Conservation (phyloP, 352 stramenopile genomes). For the Phytopythium ostracodes region DNA sequence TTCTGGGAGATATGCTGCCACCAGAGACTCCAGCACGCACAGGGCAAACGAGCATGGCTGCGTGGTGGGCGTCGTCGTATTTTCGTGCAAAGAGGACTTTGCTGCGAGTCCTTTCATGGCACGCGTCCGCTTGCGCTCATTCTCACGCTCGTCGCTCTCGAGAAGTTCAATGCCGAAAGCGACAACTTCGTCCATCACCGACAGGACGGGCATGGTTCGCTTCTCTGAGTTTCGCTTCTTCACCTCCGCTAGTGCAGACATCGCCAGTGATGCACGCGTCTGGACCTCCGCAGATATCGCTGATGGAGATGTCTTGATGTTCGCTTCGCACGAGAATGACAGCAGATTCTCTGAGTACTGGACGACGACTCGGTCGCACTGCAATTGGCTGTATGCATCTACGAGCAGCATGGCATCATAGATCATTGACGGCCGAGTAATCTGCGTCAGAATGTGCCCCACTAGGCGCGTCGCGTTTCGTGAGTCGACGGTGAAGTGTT, state of each 20-base stretch:
- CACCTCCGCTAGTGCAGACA: constrained; percentile 33
- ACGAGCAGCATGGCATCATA: constrained; percentile 58
- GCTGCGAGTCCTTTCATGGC: not conserved
- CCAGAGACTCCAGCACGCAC: constrained; percentile 29
- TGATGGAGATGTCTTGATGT: not conserved
- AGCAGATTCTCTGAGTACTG: constrained; percentile 67
- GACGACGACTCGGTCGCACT: constrained; percentile 42
- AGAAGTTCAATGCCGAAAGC: constrained; percentile 42
- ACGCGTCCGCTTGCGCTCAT: not conserved
- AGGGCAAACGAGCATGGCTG: constrained; percentile 24
- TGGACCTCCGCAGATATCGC: constrained; percentile 12
- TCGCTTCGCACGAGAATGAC: constrained; percentile 10
- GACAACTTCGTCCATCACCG: constrained; percentile 50
- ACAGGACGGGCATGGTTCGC: constrained; percentile 25
- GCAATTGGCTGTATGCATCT: constrained; percentile 51
- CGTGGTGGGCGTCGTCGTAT: not conserved
- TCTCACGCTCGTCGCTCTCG: constrained; percentile 29
- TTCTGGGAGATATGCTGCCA: constrained; percentile 25
- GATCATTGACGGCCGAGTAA: constrained; percentile 37
- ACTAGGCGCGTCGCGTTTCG: constrained; percentile 46
- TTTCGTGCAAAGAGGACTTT: not conserved
- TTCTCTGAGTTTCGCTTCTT: constrained; percentile 28
- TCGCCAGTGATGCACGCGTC: constrained; percentile 12
- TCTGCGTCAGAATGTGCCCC: constrained; percentile 55
- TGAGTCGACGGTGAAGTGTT: constrained; percentile 45